phyloP scores from a whole-genome alignment of 495 filamentous ascomycete species.

The Delitschia confertaspora region DNA sequence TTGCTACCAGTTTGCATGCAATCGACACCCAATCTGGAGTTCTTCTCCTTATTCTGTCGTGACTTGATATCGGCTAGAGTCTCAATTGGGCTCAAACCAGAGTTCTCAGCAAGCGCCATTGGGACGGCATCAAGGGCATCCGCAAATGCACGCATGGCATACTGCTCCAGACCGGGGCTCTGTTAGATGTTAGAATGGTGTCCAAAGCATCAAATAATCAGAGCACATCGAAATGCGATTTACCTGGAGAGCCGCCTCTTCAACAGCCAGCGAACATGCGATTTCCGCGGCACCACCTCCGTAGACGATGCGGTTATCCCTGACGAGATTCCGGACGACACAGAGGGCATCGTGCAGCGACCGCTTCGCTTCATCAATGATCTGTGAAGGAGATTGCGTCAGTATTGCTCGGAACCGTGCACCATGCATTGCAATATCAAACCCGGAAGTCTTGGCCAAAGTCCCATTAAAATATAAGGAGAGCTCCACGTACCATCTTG shows the following conservation, averaged over 20 bases:
- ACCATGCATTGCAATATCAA: slow-evolving; percentile 9
- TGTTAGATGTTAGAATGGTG: slow-evolving; percentile 28
- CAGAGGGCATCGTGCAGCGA: slow-evolving; percentile 96
- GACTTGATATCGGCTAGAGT: slow-evolving; percentile 92
- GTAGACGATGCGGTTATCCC: slow-evolving; percentile 96
- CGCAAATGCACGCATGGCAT: slow-evolving; percentile 95
- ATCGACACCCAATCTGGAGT: slow-evolving; percentile 81
- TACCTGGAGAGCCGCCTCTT: slow-evolving; percentile 85
- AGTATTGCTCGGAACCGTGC: slow-evolving; percentile 24
- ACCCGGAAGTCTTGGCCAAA: not conserved
- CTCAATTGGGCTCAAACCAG: slow-evolving; percentile 88
- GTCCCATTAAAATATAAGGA: slow-evolving; percentile 9
- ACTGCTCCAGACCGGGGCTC: slow-evolving; percentile 93
- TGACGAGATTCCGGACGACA: slow-evolving; percentile 92
- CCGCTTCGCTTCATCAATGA: slow-evolving; percentile 97
- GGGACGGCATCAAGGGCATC: slow-evolving; percentile 91
- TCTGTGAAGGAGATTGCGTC: slow-evolving; percentile 43
- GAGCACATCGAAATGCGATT: slow-evolving; percentile 2
- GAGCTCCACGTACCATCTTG: slow-evolving; percentile 70
- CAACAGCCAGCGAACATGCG: slow-evolving; percentile 91
- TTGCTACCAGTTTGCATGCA: slow-evolving; percentile 94
- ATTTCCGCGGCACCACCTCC: slow-evolving; percentile 96
- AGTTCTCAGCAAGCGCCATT: slow-evolving; percentile 97
- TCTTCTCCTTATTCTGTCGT: slow-evolving; percentile 84
- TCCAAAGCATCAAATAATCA: slow-evolving; percentile 12